Conservation (phyloP, 176 grass and related monocot genomes). For the Avena eriantha region DNA sequence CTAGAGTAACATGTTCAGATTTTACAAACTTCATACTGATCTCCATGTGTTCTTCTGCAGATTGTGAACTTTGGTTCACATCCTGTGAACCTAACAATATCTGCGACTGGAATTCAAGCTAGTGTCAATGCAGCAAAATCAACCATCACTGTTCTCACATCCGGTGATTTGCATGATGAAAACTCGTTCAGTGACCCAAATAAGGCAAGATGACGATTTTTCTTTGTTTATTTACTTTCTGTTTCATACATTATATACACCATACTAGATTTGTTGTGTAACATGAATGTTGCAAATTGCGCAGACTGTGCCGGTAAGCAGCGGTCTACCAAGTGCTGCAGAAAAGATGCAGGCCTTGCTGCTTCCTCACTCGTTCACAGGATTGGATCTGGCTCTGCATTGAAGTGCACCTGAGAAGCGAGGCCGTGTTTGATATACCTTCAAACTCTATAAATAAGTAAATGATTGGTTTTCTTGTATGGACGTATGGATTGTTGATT, state of each 20-base stretch:
- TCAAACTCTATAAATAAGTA: no score
- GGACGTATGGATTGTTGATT: no score
- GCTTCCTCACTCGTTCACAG: background rate
- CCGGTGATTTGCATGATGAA: slow-evolving; percentile 60
- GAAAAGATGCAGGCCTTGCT: slow-evolving; percentile 17
- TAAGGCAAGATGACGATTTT: slow-evolving; percentile 55
- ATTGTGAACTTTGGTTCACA: slow-evolving; percentile 80
- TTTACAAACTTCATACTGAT: background rate
- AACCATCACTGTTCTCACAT: slow-evolving; percentile 69
- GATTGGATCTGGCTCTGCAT: slow-evolving; percentile 30
- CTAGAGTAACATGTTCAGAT: background rate
- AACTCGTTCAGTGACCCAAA: slow-evolving; percentile 72
- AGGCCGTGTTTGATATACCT: no score
- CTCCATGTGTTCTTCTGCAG: slow-evolving; percentile 47
- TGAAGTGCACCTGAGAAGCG: no score
- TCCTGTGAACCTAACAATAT: slow-evolving; percentile 61
- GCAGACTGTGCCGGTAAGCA: slow-evolving; percentile 28
- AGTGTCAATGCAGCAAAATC: slow-evolving; percentile 42
- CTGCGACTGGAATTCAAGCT: slow-evolving; percentile 58
- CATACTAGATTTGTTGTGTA: background rate
- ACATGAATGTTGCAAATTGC: background rate
- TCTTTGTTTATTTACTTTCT: background rate
- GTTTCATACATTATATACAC: background rate
- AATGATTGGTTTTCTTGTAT: no score
- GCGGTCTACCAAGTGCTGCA: background rate